phyloP scores from a whole-genome alignment of 2,329 filamentous ascomycete genomes.

The Macrophomina tecta region DNA sequence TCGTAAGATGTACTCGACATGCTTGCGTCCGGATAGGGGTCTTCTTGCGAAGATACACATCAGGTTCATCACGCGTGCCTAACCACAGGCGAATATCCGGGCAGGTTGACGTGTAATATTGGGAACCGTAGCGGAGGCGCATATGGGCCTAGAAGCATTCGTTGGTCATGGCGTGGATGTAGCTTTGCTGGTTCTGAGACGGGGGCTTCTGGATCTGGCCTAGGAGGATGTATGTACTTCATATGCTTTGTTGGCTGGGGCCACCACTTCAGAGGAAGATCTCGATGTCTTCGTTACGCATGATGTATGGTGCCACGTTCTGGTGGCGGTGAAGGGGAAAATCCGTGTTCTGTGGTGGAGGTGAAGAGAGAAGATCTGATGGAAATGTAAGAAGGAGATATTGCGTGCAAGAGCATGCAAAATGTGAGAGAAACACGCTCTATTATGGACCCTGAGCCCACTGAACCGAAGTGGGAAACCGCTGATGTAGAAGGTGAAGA shows the following conservation, averaged over 20 bases:
- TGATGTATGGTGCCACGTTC: not conserved
- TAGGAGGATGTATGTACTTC: conserved; percentile 3
- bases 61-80: conserved; percentile 19
- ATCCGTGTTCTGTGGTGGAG: not conserved
- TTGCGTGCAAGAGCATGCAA: not conserved
- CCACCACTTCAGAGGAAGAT: conserved; percentile 11
- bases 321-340: not conserved
- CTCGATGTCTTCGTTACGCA: conserved; percentile 21
- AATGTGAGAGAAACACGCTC: too few species aligned
- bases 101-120: conserved; percentile 15
- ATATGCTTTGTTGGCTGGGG: not conserved
- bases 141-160: conserved; percentile 15
- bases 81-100: conserved; percentile 20
- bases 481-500: too few species aligned
- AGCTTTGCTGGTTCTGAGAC: not conserved
- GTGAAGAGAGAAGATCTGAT: not conserved
- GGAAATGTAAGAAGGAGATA: not conserved
- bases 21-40: not conserved
- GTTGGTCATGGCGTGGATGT: conserved; percentile 3
- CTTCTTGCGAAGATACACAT: conserved; percentile 15
- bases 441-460: too few species aligned
- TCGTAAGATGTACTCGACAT: not conserved
- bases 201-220: not conserved
- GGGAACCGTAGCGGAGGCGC: conserved; percentile 11
- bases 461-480: too few species aligned